These are phyloP conservation scores for Russula dissimulans DNA, from an alignment of 768 basidiomycete species.

Conservation along the genomic window DNA sequence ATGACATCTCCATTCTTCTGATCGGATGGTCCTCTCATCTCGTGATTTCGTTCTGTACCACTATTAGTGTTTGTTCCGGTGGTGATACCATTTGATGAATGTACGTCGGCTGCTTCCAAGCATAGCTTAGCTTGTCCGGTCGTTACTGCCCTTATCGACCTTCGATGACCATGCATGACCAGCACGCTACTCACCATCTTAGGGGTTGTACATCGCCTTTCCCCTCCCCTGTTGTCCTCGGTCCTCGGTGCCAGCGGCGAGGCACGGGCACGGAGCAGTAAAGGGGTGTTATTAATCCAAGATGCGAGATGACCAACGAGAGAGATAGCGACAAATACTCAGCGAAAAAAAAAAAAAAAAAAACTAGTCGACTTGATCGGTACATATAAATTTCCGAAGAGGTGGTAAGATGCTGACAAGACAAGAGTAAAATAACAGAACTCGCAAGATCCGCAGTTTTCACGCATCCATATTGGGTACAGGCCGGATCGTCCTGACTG, in stretches of 20 bases:
- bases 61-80: not conserved
- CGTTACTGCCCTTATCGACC: not conserved
- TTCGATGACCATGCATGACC: slow-evolving; percentile 3
- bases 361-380: not conserved
- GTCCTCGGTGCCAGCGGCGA: not conserved
- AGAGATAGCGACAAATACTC: not conserved
- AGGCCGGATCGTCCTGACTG: not conserved
- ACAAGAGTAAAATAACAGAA: not conserved
- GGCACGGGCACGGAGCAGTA: not conserved
- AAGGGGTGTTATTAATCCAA: slow-evolving; percentile 6
- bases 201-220: not conserved
- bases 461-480: not conserved
- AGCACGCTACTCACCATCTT: not conserved
- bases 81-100: not conserved
- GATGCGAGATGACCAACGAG: not conserved
- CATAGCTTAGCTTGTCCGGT: not conserved
- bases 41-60: not conserved
- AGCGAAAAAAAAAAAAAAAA: not conserved
- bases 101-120: not conserved
- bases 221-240: not conserved
- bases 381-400: slow-evolving; percentile 1
- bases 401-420: not conserved
- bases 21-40: not conserved
- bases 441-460: not conserved
- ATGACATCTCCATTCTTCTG: slow-evolving; percentile 14